Conservation (phyloP, 2,329 filamentous ascomycete genomes). For the Botrytis paeoniae region DNA sequence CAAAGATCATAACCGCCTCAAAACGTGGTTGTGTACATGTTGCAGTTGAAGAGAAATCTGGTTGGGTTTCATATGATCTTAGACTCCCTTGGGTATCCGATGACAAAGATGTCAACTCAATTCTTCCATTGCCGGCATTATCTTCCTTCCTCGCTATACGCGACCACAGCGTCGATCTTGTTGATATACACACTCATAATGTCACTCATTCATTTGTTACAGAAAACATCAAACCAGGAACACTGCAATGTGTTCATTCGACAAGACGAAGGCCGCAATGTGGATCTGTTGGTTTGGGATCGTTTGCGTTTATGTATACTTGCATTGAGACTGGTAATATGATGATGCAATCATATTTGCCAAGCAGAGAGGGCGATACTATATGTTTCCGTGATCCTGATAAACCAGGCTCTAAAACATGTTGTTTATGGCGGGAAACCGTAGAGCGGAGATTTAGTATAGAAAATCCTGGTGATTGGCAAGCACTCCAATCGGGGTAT, state of each 20-base stretch:
- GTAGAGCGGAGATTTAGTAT: constrained; percentile 53
- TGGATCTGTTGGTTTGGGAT: constrained; percentile 55
- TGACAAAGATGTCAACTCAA: constrained; percentile 50
- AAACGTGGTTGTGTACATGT: constrained; percentile 51
- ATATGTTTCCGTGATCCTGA: constrained; percentile 55
- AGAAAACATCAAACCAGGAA: constrained; percentile 55
- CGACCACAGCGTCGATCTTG: constrained; percentile 53
- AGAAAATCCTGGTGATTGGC: constrained; percentile 63
- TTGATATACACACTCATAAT: constrained; percentile 55
- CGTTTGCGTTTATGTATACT: constrained; percentile 63
- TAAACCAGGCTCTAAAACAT: constrained; percentile 43
- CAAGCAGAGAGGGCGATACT: constrained; percentile 50
- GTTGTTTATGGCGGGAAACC: constrained; percentile 51
- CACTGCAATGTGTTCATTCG: constrained; percentile 59
- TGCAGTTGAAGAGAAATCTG: constrained; percentile 42
- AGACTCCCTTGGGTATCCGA: constrained; percentile 37
- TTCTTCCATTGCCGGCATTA: constrained; percentile 57
- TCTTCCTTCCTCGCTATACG: constrained; percentile 60
- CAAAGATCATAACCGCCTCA: constrained; percentile 49
- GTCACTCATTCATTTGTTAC: constrained; percentile 62
- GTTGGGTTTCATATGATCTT: constrained; percentile 52
- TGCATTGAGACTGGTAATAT: constrained; percentile 58
- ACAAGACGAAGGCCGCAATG: constrained; percentile 51
- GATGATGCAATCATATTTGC: constrained; percentile 61
- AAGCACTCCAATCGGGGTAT: constrained; percentile 56